A percentile compares a stretch with the other conserved stretches of the same genome.
Conservation (phyloP, 306 rosid species). For the Crotalaria pallida region DNA sequence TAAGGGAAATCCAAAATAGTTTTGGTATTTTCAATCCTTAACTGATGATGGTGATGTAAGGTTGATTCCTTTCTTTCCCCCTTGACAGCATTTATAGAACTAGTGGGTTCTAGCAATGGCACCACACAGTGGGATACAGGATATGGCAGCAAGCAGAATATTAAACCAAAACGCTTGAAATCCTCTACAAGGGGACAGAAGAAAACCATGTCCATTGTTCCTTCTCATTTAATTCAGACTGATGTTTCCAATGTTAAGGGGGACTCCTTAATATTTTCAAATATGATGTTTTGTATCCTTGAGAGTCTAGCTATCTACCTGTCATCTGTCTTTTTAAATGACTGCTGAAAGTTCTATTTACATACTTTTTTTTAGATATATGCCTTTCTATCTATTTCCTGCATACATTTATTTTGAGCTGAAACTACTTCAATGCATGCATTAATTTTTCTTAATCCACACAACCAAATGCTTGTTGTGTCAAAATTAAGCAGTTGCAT, state of each 20-base stretch:
- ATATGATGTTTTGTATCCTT: constrained; percentile 96
- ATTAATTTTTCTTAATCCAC: neutral
- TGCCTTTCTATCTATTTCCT: neutral
- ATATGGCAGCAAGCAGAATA: constrained; percentile 44
- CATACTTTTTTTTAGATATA: neutral
- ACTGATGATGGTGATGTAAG: constrained; percentile 12
- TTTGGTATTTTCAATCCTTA: constrained; percentile 2
- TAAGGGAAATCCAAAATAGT: constrained; percentile 35
- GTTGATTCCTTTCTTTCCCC: constrained; percentile 8
- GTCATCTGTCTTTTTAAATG: constrained; percentile 9
- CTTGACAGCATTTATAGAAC: constrained; percentile 78
- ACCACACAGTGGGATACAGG: constrained; percentile 60
- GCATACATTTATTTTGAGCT: neutral
- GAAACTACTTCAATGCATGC: neutral
- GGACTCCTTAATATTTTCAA: constrained; percentile 62
- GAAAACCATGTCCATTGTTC: constrained; percentile 55
- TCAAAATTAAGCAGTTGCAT: constrained; percentile 2
- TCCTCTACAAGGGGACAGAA: constrained; percentile 54
- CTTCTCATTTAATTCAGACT: constrained; percentile 84
- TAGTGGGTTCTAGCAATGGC: constrained; percentile 83
- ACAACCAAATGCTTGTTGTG: neutral
- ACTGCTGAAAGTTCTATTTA: neutral
- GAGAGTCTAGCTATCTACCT: constrained; percentile 14
- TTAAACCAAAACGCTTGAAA: constrained; percentile 40
- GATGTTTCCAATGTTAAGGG: constrained; percentile 80